Evolutionary conservation across 495 filamentous ascomycete genomes (phyloP), one percentile per base, ranked within the genome.

Genomic region (Extremus antarcticus): DNA sequence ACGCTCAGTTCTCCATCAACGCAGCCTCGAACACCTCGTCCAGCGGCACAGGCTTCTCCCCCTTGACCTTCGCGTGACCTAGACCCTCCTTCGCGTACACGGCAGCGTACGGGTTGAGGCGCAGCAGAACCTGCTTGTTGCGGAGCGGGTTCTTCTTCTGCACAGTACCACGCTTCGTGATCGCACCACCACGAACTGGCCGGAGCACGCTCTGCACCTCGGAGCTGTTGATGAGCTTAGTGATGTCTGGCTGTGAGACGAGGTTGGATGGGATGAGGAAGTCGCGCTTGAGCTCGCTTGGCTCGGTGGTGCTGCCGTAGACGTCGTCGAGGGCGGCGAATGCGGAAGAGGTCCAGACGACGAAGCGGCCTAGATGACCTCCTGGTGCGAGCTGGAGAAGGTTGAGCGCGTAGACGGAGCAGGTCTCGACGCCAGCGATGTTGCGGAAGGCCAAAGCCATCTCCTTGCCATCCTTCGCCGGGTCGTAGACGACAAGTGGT

Each of bases 81-180:
- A 89, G 74, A 74, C 87, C 85, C 68, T 88, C 76, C 79, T 90
- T 87, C 58, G 78, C 76, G 76, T 88, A 98, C 41, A 82, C 81
- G 64, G 84, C 77, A 55, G 90, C 90, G 76, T 98, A 98, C 56
- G 92, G 92, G 80, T 98, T 98, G 73, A 97, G 85, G 58, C 92
- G 82, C 68, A 96, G 85, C 74, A 95, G 79, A 56, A 98, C 82
- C 78, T 97, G 94, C 81, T 86, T 94, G 83, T 98, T 98, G 76
- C 77, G 78, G 58, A 98, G 86, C 69, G 92, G 94, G 81, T 98
- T 97, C 88, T 95, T 95, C 90, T 98, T 98, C 81, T 94, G 90
- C 55, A 95, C 87, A 66, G 77, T 71, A 63, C 76, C 75, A 65
- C 92, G 87, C 88, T 96, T 96, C 74, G 89, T 92, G 66, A 80